A percentile compares a stretch with the other conserved stretches of the same genome.
Evolutionary conservation across 352 stramenopile species (phyloP).

Genomic region (Phytopythium litorale): DNA sequence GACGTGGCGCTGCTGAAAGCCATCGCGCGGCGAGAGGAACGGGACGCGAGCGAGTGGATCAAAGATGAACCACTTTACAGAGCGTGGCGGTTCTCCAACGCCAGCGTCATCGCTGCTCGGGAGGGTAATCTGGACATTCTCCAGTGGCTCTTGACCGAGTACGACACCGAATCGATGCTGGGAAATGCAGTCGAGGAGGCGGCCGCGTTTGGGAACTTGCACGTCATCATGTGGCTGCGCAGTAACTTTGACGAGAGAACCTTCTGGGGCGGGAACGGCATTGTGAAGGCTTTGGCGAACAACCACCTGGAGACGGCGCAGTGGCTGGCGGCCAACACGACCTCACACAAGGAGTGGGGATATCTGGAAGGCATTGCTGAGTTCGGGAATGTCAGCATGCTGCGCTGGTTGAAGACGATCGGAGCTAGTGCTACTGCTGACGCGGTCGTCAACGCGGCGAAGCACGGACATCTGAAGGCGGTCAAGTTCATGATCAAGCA

Average conservation of each 20-base stretch:
- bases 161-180: slow-evolving; percentile 8
- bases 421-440: background rate
- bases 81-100: slow-evolving; percentile 3
- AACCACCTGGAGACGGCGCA: too few species aligned
- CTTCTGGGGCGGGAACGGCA: too few species aligned
- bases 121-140: slow-evolving; percentile 19
- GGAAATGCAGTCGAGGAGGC: too few species aligned
- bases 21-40: slow-evolving; percentile 8
- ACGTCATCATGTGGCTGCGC: too few species aligned
- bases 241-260: too few species aligned
- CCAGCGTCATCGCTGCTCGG: background rate
- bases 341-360: too few species aligned
- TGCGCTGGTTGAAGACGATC: background rate
- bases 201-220: too few species aligned
- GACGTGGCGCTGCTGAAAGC: slow-evolving; percentile 14
- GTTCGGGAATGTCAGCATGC: background rate
- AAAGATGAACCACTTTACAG: slow-evolving; percentile 6
- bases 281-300: too few species aligned
- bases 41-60: background rate
- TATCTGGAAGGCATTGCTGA: too few species aligned
- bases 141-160: slow-evolving; percentile 15
- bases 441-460: background rate
- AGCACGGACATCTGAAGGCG: background rate
- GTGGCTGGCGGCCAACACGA: too few species aligned
- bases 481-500: background rate